Conservation (phyloP, 208 protist genomes). For the Sergeia podlipaevii region DNA sequence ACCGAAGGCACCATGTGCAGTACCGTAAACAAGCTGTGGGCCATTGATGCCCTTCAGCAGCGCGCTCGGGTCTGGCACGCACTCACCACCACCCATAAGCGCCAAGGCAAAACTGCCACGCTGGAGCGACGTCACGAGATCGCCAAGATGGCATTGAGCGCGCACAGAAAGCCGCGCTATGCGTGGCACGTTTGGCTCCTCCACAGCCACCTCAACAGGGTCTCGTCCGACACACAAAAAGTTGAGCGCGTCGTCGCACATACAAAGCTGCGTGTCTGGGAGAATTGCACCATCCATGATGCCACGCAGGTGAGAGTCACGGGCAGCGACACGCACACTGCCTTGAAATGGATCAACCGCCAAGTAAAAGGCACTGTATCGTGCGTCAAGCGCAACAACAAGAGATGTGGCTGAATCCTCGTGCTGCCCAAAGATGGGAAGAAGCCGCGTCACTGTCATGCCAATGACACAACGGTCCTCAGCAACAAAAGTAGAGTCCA, state of each 20-base stretch:
- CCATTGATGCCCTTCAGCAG: conserved; percentile 42
- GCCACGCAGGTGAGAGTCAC: conserved; percentile 48
- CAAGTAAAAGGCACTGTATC: conserved; percentile 61
- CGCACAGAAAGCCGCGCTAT: conserved; percentile 12
- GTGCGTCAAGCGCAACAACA: conserved; percentile 66
- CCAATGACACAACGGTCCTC: conserved; percentile 65
- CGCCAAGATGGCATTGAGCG: conserved; percentile 68
- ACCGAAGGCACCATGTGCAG: conserved; percentile 65
- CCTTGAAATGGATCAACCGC: conserved; percentile 68
- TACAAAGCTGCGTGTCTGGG: conserved; percentile 19
- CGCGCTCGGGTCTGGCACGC: conserved; percentile 16
- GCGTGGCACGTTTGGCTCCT: conserved; percentile 1
- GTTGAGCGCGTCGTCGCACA: conserved; percentile 76
- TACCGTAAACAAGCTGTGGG: conserved; percentile 69
- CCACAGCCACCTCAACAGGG: conserved; percentile 8
- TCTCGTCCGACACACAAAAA: conserved; percentile 35
- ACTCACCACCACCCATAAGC: conserved; percentile 19
- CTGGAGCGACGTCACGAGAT: conserved; percentile 59
- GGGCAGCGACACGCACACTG: conserved; percentile 41
- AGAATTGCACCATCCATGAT: conserved; percentile 55
- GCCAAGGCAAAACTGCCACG: conserved; percentile 63
- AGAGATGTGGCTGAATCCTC: conserved; percentile 1
- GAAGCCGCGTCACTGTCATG: conserved; percentile 48
- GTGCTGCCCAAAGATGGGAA: conserved; percentile 30
- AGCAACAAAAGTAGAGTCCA: conserved; percentile 60